phyloP scores from a whole-genome alignment of 108 stramenopile species.

The Mediolabrus comicus region DNA sequence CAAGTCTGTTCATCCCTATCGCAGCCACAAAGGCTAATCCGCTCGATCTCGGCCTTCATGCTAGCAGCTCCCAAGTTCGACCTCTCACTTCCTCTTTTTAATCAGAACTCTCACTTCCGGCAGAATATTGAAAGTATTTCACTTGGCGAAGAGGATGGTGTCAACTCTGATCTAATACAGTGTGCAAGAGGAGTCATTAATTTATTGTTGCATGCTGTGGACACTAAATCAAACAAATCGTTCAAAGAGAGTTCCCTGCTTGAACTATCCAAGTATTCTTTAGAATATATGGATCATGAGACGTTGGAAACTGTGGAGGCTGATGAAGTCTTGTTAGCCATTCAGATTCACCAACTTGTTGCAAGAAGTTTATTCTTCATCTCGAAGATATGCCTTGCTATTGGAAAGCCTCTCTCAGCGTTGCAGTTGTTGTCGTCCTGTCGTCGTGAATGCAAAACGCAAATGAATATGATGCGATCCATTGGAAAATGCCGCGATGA shows the following conservation, averaged over 20 bases:
- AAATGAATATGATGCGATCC: slow-evolving; percentile 4
- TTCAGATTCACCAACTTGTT: slow-evolving; percentile 15
- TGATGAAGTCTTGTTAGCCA: background rate
- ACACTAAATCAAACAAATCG: background rate
- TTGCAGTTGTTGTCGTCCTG: slow-evolving; percentile 10
- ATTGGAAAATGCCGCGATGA: background rate
- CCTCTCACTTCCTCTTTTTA: slow-evolving; percentile 8
- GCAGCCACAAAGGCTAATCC: slow-evolving; percentile 1
- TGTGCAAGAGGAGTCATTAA: background rate
- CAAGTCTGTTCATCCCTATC: slow-evolving; percentile 15
- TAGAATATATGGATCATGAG: background rate
- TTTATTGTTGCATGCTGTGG: background rate
- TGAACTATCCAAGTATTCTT: background rate
- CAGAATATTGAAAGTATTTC: background rate
- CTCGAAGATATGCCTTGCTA: slow-evolving; percentile 13
- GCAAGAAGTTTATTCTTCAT: slow-evolving; percentile 16
- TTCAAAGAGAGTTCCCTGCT: background rate
- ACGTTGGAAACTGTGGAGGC: background rate
- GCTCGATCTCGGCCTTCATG: slow-evolving; percentile 21
- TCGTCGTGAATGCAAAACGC: slow-evolving; percentile 15
- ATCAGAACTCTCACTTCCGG: background rate
- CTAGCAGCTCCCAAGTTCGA: slow-evolving; percentile 35
- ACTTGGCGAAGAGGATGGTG: background rate
- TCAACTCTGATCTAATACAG: background rate
- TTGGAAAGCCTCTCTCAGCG: slow-evolving; percentile 11